Base-by-base conservation (phyloP, 2,329 filamentous ascomycete species). In the Aspergillus sp. region DNA sequence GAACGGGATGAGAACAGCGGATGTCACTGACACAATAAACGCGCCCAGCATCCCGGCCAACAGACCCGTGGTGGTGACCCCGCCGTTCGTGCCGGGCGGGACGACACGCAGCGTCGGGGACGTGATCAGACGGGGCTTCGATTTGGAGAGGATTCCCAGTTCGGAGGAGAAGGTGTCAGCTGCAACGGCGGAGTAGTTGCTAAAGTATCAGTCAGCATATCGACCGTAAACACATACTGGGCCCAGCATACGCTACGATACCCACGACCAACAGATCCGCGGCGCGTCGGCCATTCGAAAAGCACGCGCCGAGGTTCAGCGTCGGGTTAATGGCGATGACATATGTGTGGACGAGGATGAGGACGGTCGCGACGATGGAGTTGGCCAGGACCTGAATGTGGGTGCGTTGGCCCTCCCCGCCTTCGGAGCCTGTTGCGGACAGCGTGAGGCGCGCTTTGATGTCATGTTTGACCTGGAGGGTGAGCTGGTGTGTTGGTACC, bases 81-180 rank as follows among this genome's bases (percentile, higher is more conserved):
- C 94, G 30, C 94, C 94, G 67, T 99, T 99, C 40, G 94, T 97
- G 46, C 94, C 94, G 1, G 83, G 87, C 0, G 94, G 92, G 0
- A 97, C 94, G 58, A 83, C 81, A 53, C 88, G 86, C 64, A 94
- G 80, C 4, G 75, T 84, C 14, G 81, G 84, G 13, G 89, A 92
- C 3, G 90, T 96, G 67, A 99, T 93, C 35, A 99, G 82, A 33
- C 92, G 85, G 8, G 94, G 94, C 42, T 83, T 76, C 20, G 81
- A 81, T 53, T 80, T 83, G 6, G 92, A 88, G 11, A 99, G 79
- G 51, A 99, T 99, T 13, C 94, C 94, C 17, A 99, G 84, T 75
- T 99, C 94, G 10, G 91, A 96, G 52, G 89, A 92, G 69, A 96
- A 94, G 0, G 94, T 99, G 70, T 99, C 94, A 46, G 93, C 90